phyloP scores from a whole-genome alignment of 495 filamentous ascomycete genomes.

The Aspergillus cristatus region DNA sequence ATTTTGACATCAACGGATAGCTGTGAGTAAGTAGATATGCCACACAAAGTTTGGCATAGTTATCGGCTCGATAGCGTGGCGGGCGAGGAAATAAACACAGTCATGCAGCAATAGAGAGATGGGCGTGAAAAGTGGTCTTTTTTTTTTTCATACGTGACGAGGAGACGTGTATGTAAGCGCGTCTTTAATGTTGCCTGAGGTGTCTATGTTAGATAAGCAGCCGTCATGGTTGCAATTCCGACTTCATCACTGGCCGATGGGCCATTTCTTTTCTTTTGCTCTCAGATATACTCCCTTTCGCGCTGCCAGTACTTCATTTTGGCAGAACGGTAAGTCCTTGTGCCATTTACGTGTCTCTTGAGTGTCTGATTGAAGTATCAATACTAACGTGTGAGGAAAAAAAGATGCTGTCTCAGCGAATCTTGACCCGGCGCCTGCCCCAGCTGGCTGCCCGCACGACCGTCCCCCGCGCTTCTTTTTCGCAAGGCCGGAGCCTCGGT shows the following conservation, averaged over 20 bases:
- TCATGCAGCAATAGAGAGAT: slow-evolving; percentile 16
- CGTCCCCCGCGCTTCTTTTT: slow-evolving; percentile 45
- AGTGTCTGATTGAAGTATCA: background rate
- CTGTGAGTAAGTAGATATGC: slow-evolving; percentile 37
- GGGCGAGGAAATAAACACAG: slow-evolving; percentile 27
- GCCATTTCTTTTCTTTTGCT: slow-evolving; percentile 3
- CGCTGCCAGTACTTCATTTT: slow-evolving; percentile 19
- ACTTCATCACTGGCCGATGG: slow-evolving; percentile 16
- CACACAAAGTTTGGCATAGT: slow-evolving; percentile 56
- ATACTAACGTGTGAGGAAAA: slow-evolving; percentile 8
- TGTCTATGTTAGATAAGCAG: background rate
- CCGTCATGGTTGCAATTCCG: slow-evolving; percentile 22
- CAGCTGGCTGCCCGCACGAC: slow-evolving; percentile 37
- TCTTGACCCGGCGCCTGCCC: slow-evolving; percentile 40
- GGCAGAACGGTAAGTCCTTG: slow-evolving; percentile 24
- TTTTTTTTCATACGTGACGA: slow-evolving; percentile 37
- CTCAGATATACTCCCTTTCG: slow-evolving; percentile 1
- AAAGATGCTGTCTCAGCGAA: slow-evolving; percentile 61
- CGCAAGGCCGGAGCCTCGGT: slow-evolving; percentile 39
- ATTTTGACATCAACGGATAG: slow-evolving; percentile 60
- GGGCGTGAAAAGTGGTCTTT: slow-evolving; percentile 39
- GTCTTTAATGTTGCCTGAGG: slow-evolving; percentile 14
- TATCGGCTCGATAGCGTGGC: slow-evolving; percentile 34
- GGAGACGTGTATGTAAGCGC: slow-evolving; percentile 26
- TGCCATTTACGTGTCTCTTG: no score